Conservation (phyloP, 768 basidiomycete species). For the Neoboletus subvelutipes region DNA sequence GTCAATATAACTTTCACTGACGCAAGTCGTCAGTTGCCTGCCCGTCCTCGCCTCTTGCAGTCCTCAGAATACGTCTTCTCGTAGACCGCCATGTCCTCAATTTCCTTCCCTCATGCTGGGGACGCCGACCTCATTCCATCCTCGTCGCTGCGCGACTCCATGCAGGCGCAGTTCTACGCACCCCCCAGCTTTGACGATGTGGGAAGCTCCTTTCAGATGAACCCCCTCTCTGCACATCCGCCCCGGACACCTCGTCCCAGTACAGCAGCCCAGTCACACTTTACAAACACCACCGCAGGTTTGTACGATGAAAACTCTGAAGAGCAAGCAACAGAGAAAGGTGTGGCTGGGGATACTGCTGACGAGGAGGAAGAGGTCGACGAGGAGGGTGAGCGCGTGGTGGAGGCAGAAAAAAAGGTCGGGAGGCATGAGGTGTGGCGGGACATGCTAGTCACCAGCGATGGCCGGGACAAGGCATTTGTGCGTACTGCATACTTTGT, state of each 20-base stretch:
- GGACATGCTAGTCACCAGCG: conserved; percentile 74
- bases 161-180: conserved; percentile 48
- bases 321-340: conserved; percentile 26
- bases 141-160: conserved; percentile 38
- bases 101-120: conserved; percentile 55
- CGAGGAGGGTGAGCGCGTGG: conserved; percentile 46
- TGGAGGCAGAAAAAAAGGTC: conserved; percentile 47
- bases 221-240: conserved; percentile 75
- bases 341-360: conserved; percentile 14
- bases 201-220: conserved; percentile 71
- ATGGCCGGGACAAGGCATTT: conserved; percentile 82
- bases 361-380: conserved; percentile 45
- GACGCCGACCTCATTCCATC: conserved; percentile 40
- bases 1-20: background rate
- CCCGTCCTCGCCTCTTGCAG: background rate
- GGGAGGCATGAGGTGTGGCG: conserved; percentile 71
- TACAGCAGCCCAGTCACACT: conserved; percentile 26
- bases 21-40: background rate
- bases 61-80: background rate
- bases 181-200: conserved; percentile 59
- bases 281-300: conserved; percentile 15
- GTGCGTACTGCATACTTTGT: conserved; percentile 44
- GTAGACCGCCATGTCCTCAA: conserved; percentile 54
- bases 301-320: conserved; percentile 48
- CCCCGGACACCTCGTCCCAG: conserved; percentile 65